Evolutionary conservation across 805 yeast genomes (phyloP).

Genomic region (Yarrowia yakushimensis): DNA sequence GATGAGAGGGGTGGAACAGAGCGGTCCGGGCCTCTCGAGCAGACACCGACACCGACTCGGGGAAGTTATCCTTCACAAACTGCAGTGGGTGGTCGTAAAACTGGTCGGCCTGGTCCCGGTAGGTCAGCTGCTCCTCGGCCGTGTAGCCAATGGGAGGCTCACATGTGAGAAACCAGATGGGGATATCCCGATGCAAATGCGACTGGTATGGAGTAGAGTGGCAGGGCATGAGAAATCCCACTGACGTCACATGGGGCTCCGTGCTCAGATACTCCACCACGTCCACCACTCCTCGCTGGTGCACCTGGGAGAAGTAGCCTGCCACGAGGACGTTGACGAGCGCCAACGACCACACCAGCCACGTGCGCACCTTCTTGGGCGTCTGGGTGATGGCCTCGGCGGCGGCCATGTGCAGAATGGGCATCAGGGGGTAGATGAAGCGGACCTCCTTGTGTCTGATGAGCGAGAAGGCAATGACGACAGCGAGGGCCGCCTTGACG

Average conservation of each 20-base stretch:
- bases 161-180: slow-evolving; percentile 79
- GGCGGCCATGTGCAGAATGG: slow-evolving; percentile 56
- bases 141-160: slow-evolving; percentile 71
- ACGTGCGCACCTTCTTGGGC: slow-evolving; percentile 19
- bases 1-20: slow-evolving; percentile 61
- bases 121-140: slow-evolving; percentile 41
- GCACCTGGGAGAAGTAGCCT: slow-evolving; percentile 56
- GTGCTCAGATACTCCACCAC: slow-evolving; percentile 54
- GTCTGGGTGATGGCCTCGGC: slow-evolving; percentile 41
- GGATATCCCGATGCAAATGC: slow-evolving; percentile 59
- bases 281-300: slow-evolving; percentile 82
- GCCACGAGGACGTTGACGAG: slow-evolving; percentile 45
- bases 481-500: slow-evolving; percentile 40
- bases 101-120: slow-evolving; percentile 82
- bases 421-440: slow-evolving; percentile 81
- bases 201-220: slow-evolving; percentile 97
- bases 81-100: slow-evolving; percentile 58
- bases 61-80: not conserved
- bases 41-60: not conserved
- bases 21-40: slow-evolving; percentile 33
- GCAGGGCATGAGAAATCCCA: slow-evolving; percentile 91
- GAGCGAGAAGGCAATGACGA: slow-evolving; percentile 55
- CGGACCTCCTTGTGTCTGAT: slow-evolving; percentile 88
- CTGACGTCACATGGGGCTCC: slow-evolving; percentile 43
- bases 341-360: slow-evolving; percentile 31